Conservation (phyloP, 2,329 filamentous ascomycete species). For the Pseudopyricularia javanii region DNA sequence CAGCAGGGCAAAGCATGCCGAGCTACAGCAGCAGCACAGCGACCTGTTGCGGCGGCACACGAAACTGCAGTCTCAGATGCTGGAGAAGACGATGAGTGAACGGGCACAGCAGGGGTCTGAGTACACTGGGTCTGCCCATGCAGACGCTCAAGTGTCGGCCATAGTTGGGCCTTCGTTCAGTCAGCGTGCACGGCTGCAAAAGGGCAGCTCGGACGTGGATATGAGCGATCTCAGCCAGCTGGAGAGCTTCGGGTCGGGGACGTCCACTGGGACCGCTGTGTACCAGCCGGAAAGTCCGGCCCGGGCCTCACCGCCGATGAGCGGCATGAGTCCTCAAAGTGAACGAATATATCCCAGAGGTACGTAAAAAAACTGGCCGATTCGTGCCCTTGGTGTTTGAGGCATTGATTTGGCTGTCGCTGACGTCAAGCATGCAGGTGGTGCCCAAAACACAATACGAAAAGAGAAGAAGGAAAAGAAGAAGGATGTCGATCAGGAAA, state of each 20-base stretch:
- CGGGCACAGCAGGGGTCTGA: not conserved
- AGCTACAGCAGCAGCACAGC: conserved; percentile 38
- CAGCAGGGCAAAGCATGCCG: conserved; percentile 39
- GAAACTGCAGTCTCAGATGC: conserved; percentile 26
- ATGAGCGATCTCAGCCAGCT: conserved; percentile 25
- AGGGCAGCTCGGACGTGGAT: conserved; percentile 32
- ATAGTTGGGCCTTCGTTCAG: conserved; percentile 23
- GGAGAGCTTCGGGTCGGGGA: conserved; percentile 11
- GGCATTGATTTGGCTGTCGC: conserved; percentile 11
- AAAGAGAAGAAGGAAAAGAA: conserved; percentile 38
- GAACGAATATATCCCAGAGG: conserved; percentile 32
- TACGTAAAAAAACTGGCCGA: conserved; percentile 23
- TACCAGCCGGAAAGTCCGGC: conserved; percentile 25
- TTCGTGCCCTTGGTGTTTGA: not conserved
- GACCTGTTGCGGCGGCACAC: conserved; percentile 39
- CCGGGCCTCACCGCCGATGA: conserved; percentile 7
- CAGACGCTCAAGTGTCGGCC: conserved; percentile 22
- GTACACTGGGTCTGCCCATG: conserved; percentile 2
- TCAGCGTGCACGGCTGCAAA: conserved; percentile 19
- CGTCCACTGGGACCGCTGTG: conserved; percentile 11
- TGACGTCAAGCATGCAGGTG: conserved; percentile 27
- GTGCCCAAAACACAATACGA: conserved; percentile 32
- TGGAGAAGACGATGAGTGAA: not conserved
- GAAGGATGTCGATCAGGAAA: conserved; percentile 28
- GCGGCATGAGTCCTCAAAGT: conserved; percentile 21